Conservation (phyloP, 2,329 filamentous ascomycete genomes). For the Aspergillus calidoustus region DNA sequence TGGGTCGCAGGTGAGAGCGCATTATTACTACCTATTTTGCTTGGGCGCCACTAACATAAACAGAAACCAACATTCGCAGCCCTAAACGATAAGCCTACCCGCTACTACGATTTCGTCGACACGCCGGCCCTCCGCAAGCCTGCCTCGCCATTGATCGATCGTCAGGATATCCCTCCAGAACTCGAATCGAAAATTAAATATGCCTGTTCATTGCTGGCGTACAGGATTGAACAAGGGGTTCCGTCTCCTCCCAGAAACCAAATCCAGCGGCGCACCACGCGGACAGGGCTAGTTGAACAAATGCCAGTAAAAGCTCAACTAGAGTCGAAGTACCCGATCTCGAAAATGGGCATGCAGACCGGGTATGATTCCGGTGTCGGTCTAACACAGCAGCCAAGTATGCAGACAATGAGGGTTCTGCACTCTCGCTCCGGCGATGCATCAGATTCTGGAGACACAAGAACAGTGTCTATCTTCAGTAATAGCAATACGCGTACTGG, state of each 20-base stretch:
- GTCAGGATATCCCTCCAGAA: conserved; percentile 38
- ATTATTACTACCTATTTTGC: neutral
- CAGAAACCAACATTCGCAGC: conserved; percentile 25
- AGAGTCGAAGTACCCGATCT: conserved; percentile 19
- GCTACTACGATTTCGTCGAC: conserved; percentile 42
- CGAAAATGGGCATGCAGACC: conserved; percentile 14
- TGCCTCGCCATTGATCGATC: conserved; percentile 38
- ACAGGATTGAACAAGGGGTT: conserved; percentile 35
- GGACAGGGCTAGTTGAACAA: neutral
- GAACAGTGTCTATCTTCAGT: conserved; percentile 7
- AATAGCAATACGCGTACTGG: conserved; percentile 18
- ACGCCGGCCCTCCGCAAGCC: conserved; percentile 38
- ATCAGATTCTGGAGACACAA: conserved; percentile 11
- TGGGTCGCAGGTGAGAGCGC: conserved; percentile 21
- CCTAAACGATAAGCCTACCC: conserved; percentile 23
- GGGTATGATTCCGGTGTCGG: conserved; percentile 31
- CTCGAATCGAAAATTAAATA: conserved; percentile 42
- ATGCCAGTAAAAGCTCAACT: conserved; percentile 10
- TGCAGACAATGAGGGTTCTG: conserved; percentile 21
- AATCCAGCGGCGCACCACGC: neutral
- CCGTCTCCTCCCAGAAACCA: conserved; percentile 7
- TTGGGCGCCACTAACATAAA: neutral
- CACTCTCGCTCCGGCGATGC: conserved; percentile 21
- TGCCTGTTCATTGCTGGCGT: conserved; percentile 38
- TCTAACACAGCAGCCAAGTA: conserved; percentile 26